Evolutionary conservation across 306 rosid genomes (phyloP).

Genomic region (Dalbergia cultrata): DNA sequence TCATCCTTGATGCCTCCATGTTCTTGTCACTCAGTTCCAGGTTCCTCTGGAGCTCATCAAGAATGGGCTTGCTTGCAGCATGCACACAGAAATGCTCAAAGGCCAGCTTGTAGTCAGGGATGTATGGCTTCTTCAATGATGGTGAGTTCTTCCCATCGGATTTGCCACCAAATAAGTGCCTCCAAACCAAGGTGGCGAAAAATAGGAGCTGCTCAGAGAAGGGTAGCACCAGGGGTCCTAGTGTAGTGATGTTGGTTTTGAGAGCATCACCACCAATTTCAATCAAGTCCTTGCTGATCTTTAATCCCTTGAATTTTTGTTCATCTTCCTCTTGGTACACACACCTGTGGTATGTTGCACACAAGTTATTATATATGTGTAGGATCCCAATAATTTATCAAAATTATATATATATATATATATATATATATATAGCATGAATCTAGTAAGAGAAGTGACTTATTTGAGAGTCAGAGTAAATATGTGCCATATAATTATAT

Average conservation of each 20-base stretch:
- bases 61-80: constrained; percentile 80
- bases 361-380: background rate
- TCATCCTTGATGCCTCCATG: constrained; percentile 92
- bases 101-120: constrained; percentile 92
- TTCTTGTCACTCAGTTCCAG: constrained; percentile 81
- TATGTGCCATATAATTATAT: too few relatives aligned
- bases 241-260: constrained; percentile 93
- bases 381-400: background rate
- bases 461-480: too few relatives aligned
- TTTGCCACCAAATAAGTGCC: constrained; percentile 73
- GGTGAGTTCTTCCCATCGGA: constrained; percentile 33
- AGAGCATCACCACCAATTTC: constrained; percentile 97
- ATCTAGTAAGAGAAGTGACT: too few relatives aligned
- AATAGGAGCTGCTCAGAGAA: constrained; percentile 90
- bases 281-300: constrained; percentile 85
- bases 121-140: constrained; percentile 74
- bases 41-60: constrained; percentile 89
- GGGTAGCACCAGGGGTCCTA: constrained; percentile 92
- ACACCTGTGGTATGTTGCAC: constrained; percentile 55
- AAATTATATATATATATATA: too few relatives aligned
- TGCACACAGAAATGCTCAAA: constrained; percentile 96
- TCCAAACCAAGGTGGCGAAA: constrained; percentile 74
- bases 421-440: too few relatives aligned
- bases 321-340: constrained; percentile 97
- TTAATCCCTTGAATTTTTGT: constrained; percentile 75